A percentile compares a stretch with the other conserved stretches of the same genome.
phyloP scores from a whole-genome alignment of 2,329 filamentous ascomycete species.

The Scytalidium lignicola region DNA sequence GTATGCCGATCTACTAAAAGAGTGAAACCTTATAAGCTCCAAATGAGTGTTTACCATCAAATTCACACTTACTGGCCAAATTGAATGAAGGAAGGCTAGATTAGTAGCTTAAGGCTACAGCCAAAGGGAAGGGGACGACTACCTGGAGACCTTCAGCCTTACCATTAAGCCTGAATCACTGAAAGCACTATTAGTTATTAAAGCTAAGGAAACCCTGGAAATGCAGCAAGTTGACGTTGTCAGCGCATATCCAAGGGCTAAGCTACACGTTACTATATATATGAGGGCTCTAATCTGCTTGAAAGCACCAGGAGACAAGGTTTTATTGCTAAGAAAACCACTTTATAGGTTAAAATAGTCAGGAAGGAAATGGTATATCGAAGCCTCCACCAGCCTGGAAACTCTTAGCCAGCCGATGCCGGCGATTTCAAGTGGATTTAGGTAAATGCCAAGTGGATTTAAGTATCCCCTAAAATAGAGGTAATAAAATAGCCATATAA shows the following conservation, averaged over 20 bases:
- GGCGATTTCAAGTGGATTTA: too few relatives aligned
- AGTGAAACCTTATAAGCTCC: slow-evolving; percentile 26
- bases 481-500: too few relatives aligned
- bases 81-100: slow-evolving; percentile 1
- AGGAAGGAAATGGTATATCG: not conserved
- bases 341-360: not conserved
- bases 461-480: too few relatives aligned
- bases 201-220: not conserved
- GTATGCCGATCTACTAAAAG: not conserved
- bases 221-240: not conserved
- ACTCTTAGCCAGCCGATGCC: too few relatives aligned
- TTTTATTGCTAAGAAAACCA: not conserved
- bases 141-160: not conserved
- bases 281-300: not conserved
- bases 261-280: not conserved
- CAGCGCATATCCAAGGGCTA: not conserved
- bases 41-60: slow-evolving; percentile 7
- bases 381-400: not conserved
- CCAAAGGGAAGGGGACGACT: not conserved
- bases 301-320: not conserved
- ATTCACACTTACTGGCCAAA: slow-evolving; percentile 1
- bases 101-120: not conserved
- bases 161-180: not conserved
- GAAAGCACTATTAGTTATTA: not conserved
- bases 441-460: too few relatives aligned